Percentiles rank a stretch among this genome's conserved stretches.
Evolutionary conservation across 495 filamentous ascomycete species (phyloP).

Genomic region (Hypoxylon lienhwacheense): DNA sequence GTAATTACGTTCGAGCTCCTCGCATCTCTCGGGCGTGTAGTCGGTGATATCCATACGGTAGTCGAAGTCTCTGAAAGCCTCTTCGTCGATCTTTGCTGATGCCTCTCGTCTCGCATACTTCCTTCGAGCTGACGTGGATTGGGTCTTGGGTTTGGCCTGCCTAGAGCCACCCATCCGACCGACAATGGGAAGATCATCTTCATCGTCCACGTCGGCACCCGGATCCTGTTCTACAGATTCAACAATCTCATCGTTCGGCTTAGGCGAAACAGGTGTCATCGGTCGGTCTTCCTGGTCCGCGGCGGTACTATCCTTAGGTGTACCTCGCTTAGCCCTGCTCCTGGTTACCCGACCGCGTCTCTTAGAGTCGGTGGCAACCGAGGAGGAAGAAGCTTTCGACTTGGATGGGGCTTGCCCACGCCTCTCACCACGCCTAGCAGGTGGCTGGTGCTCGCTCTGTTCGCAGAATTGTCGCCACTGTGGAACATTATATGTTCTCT

Average conservation of each 20-base stretch:
- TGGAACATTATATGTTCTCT: conserved; percentile 91
- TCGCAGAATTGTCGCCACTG: conserved; percentile 93
- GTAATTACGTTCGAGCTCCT: conserved; percentile 89
- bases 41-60: conserved; percentile 84
- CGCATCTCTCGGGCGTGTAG: conserved; percentile 85
- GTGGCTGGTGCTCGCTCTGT: conserved; percentile 92
- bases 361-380: conserved; percentile 28
- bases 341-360: conserved; percentile 47
- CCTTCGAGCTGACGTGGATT: conserved; percentile 64
- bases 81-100: conserved; percentile 76
- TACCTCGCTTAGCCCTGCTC: conserved; percentile 33
- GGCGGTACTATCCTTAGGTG: conserved; percentile 36
- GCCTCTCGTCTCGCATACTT: conserved; percentile 79
- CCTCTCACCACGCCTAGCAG: conserved; percentile 88
- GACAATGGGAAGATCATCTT: conserved; percentile 44
- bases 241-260: conserved; percentile 46
- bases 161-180: conserved; percentile 47
- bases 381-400: conserved; percentile 35
- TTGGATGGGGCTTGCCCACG: conserved; percentile 65
- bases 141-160: conserved; percentile 53
- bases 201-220: conserved; percentile 51
- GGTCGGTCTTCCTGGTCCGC: conserved; percentile 48
- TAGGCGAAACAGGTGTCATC: conserved; percentile 59
- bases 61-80: conserved; percentile 82
- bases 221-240: conserved; percentile 53